phyloP scores from a whole-genome alignment of 805 yeast species.

The Cephaloascus albidus region DNA sequence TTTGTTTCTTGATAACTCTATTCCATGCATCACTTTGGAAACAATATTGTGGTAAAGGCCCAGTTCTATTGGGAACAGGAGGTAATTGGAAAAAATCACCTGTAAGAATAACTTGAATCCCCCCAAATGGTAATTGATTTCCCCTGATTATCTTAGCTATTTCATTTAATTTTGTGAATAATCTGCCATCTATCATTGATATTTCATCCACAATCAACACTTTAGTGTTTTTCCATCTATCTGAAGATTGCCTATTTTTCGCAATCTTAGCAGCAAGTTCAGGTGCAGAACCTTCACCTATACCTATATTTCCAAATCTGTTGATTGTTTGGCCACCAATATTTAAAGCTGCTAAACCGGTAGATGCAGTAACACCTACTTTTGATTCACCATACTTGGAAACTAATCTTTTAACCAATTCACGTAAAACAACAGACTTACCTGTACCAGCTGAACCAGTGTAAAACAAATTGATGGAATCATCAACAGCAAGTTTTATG shows the following conservation, averaged over 20 bases:
- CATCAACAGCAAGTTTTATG: slow-evolving; percentile 39
- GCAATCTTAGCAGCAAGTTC: slow-evolving; percentile 38
- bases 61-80: slow-evolving; percentile 54
- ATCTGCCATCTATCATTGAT: slow-evolving; percentile 82
- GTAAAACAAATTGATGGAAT: slow-evolving; percentile 50
- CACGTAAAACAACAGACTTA: slow-evolving; percentile 60
- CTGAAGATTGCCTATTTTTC: slow-evolving; percentile 28
- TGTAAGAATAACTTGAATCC: slow-evolving; percentile 78
- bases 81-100: slow-evolving; percentile 98
- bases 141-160: slow-evolving; percentile 57
- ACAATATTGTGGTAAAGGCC: slow-evolving; percentile 41
- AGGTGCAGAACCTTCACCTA: slow-evolving; percentile 47
- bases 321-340: slow-evolving; percentile 89
- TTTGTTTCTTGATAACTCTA: slow-evolving; percentile 49
- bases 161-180: slow-evolving; percentile 66
- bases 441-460: slow-evolving; percentile 91
- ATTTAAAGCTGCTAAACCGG: slow-evolving; percentile 92
- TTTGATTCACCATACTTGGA: slow-evolving; percentile 29
- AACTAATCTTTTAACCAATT: slow-evolving; percentile 49
- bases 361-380: slow-evolving; percentile 89
- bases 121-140: slow-evolving; percentile 71
- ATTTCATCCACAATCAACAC: slow-evolving; percentile 86
- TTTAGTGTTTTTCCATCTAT: slow-evolving; percentile 57
- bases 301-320: slow-evolving; percentile 77
- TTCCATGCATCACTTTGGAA: slow-evolving; percentile 73